Evolutionary conservation across 768 basidiomycete genomes (phyloP).

Genomic region (Xerocomellus dryophilus): DNA sequence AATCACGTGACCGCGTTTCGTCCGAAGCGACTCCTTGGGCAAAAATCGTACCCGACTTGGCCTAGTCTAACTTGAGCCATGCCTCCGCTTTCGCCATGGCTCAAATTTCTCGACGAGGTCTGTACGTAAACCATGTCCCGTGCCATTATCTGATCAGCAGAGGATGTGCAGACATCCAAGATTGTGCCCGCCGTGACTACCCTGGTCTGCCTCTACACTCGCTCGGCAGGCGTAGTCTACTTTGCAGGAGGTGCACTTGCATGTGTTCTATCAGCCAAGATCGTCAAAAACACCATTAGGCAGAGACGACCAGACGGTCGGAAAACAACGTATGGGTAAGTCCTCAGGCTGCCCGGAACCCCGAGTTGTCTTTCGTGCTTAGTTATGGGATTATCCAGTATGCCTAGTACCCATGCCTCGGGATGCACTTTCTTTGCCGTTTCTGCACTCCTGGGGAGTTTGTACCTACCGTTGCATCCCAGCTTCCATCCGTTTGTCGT

Average conservation of each 20-base stretch:
- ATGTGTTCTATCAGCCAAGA: conserved; percentile 58
- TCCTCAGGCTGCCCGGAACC: not conserved
- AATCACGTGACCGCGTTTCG: conserved; percentile 31
- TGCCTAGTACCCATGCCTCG: conserved; percentile 83
- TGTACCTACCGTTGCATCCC: conserved; percentile 57
- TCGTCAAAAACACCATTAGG: conserved; percentile 55
- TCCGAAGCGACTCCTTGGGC: too few relatives aligned
- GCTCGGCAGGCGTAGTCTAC: conserved; percentile 59
- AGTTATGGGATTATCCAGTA: conserved; percentile 41
- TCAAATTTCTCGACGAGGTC: conserved; percentile 35
- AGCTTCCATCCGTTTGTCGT: conserved; percentile 40
- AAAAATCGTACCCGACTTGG: not conserved
- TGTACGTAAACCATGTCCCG: not conserved
- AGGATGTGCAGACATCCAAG: conserved; percentile 61
- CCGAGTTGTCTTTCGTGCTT: not conserved
- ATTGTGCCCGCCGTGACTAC: conserved; percentile 54
- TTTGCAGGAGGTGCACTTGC: conserved; percentile 55
- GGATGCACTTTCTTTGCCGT: conserved; percentile 61
- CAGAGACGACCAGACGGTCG: conserved; percentile 58
- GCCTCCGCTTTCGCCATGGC: conserved; percentile 19
- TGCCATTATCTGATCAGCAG: conserved; percentile 4
- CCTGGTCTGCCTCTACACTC: conserved; percentile 51
- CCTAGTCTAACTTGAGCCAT: conserved; percentile 3
- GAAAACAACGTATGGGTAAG: conserved; percentile 69
- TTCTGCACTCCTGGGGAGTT: conserved; percentile 56